Evolutionary conservation across 768 basidiomycete genomes (phyloP).

Genomic region (Pleurotus tuoliensis): DNA sequence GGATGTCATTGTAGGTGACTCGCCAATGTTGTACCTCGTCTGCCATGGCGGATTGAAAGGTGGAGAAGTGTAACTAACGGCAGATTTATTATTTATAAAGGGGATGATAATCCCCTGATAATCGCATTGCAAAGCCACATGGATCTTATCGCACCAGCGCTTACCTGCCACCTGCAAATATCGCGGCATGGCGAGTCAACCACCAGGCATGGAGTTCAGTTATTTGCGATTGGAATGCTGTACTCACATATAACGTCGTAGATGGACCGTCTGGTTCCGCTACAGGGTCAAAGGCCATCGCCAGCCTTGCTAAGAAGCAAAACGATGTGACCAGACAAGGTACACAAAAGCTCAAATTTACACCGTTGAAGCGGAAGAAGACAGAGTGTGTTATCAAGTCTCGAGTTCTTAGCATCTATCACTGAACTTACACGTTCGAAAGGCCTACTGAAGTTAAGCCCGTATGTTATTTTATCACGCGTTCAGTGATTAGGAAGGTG

Average conservation of each 20-base stretch:
- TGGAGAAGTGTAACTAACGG: neutral
- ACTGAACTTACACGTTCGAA: neutral
- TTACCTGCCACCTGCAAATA: neutral
- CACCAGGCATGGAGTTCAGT: constrained; percentile 19
- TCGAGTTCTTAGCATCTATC: too few species aligned
- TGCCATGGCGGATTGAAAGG: constrained; percentile 25
- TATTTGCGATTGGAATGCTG: neutral
- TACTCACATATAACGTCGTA: constrained; percentile 14
- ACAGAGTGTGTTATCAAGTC: constrained; percentile 44
- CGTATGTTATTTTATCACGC: constrained; percentile 31
- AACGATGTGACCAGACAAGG: constrained; percentile 71
- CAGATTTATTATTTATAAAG: neutral
- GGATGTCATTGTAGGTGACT: constrained; percentile 89
- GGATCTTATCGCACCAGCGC: neutral
- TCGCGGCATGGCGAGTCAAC: constrained; percentile 8
- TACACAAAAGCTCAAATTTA: constrained; percentile 75
- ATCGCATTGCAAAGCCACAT: neutral
- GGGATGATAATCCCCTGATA: constrained; percentile 6
- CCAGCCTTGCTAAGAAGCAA: constrained; percentile 70
- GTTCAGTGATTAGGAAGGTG: neutral
- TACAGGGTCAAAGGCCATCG: constrained; percentile 59
- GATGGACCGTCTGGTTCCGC: constrained; percentile 29
- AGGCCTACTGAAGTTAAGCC: constrained; percentile 56
- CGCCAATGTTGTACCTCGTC: constrained; percentile 55
- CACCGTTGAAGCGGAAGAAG: constrained; percentile 62